Evolutionary conservation across 352 stramenopile genomes (phyloP).

Genomic region (Saprolegnia diclina): DNA sequence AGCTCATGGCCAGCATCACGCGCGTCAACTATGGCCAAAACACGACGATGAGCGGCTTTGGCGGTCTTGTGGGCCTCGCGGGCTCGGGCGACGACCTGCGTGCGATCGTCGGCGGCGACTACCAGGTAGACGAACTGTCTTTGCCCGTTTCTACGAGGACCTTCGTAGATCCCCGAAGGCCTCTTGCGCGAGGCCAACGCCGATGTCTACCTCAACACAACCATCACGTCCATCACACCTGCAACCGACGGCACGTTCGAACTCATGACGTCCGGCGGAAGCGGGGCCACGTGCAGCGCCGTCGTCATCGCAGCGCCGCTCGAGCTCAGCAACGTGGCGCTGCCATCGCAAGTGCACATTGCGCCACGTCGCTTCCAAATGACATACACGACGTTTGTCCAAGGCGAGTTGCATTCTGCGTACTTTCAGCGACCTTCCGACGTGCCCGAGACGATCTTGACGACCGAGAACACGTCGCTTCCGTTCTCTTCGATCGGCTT

Average conservation of each 20-base stretch:
- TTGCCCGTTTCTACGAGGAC: not conserved
- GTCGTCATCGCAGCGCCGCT: conserved; percentile 26
- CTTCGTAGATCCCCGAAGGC: conserved; percentile 4
- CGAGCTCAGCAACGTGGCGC: conserved; percentile 16
- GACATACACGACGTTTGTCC: conserved; percentile 27
- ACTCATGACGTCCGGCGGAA: not conserved
- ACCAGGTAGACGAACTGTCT: conserved; percentile 3
- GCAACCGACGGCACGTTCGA: not conserved
- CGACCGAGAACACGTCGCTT: not conserved
- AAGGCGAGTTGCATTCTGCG: conserved; percentile 18
- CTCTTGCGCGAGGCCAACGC: conserved; percentile 7
- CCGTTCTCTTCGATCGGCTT: conserved; percentile 25
- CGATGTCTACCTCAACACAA: conserved; percentile 18
- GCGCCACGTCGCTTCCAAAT: conserved; percentile 18
- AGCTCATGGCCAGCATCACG: conserved; percentile 29
- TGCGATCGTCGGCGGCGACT: conserved; percentile 28
- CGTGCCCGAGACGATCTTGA: conserved; percentile 23
- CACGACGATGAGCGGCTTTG: conserved; percentile 29
- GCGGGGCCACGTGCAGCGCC: not conserved
- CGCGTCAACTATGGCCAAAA: conserved; percentile 35
- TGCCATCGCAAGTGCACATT: conserved; percentile 2
- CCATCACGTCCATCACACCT: not conserved
- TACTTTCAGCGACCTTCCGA: not conserved
- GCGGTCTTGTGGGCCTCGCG: conserved; percentile 26
- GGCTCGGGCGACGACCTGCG: conserved; percentile 28